These are phyloP conservation scores for Erucastrum elatum DNA, from an alignment of 345 rosid species.

Conservation along the genomic window DNA sequence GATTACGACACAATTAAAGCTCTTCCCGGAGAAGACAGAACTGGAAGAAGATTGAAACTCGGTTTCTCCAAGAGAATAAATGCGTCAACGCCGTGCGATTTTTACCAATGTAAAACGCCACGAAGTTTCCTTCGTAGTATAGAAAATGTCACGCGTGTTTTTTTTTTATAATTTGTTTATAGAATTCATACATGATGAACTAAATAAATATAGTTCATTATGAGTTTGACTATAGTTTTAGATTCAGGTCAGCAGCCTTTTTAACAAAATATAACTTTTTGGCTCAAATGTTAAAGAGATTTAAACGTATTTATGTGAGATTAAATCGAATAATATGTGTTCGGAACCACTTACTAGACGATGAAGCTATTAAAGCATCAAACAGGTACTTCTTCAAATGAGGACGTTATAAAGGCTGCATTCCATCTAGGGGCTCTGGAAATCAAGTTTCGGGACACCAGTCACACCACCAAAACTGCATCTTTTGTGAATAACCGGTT, in stretches of 20 bases:
- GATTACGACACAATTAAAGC: not conserved
- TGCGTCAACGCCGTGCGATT: slow-evolving; percentile 21
- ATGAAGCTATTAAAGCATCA: not conserved
- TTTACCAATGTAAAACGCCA: not conserved
- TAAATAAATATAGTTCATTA: not conserved
- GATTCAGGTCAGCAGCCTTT: not conserved
- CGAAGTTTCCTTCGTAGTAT: not conserved
- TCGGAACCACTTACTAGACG: not conserved
- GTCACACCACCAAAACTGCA: not conserved
- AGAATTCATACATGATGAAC: not conserved
- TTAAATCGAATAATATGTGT: not conserved
- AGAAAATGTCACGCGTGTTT: slow-evolving; percentile 6
- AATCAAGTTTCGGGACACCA: not conserved
- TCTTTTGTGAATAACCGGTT: not conserved
- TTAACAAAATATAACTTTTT: not conserved
- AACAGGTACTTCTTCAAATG: not conserved
- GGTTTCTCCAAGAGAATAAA: not conserved
- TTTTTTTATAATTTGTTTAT: not conserved
- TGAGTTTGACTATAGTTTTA: too few relatives aligned
- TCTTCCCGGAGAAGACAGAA: slow-evolving; percentile 17
- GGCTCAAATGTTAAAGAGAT: not conserved
- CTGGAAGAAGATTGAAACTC: slow-evolving; percentile 5
- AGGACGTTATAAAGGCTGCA: not conserved
- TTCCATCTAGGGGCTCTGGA: not conserved
- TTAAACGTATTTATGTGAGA: not conserved